phyloP scores from a whole-genome alignment of 306 rosid genomes.

The Begonia fuchsioides region DNA sequence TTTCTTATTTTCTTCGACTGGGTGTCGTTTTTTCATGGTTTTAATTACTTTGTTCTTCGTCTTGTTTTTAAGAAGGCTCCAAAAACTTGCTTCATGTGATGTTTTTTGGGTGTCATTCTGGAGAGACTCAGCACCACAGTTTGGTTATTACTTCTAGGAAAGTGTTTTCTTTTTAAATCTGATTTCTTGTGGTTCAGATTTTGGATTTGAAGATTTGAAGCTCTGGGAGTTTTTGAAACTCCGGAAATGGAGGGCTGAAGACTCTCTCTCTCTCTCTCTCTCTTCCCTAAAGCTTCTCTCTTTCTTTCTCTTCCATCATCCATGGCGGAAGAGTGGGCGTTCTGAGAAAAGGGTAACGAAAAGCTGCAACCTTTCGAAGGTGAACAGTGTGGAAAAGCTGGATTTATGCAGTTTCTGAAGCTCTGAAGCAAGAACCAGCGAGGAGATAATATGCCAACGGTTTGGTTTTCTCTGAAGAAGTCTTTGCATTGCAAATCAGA shows the following conservation, averaged over 20 bases:
- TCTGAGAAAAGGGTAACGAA: not conserved
- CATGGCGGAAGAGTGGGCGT: not conserved
- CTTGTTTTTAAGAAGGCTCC: not conserved
- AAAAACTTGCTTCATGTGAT: not conserved
- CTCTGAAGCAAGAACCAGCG: not conserved
- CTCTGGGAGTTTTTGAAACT: not conserved
- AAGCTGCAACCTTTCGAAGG: not conserved
- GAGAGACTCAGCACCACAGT: not conserved
- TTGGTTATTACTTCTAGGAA: not conserved
- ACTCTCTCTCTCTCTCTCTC: no score
- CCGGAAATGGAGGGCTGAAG: not conserved
- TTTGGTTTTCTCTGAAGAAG: conserved; percentile 70
- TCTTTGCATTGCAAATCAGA: conserved; percentile 83
- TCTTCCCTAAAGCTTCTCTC: not conserved
- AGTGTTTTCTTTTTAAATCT: not conserved
- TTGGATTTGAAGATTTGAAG: not conserved
- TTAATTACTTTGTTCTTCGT: not conserved
- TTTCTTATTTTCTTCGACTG: not conserved
- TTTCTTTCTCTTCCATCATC: not conserved
- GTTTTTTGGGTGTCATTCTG: not conserved
- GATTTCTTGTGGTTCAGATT: not conserved
- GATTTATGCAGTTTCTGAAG: not conserved
- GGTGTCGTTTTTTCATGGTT: not conserved
- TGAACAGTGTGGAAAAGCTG: not conserved
- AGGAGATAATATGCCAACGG: conserved; percentile 58